Evolutionary conservation across 805 yeast genomes (phyloP).

Genomic region (Lachancea lanzarotensis): DNA sequence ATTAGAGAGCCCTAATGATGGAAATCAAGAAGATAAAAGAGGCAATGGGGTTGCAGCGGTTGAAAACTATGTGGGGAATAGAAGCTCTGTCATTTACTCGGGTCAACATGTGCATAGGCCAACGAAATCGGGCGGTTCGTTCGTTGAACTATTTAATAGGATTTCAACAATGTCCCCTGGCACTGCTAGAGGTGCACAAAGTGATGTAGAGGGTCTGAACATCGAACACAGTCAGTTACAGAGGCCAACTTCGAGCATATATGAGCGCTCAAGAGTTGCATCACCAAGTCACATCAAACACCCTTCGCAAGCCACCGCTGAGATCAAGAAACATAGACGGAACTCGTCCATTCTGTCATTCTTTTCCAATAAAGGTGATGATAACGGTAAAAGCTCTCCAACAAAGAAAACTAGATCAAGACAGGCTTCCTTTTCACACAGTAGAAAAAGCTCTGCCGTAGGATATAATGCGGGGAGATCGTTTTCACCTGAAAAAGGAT

Average conservation of each 20-base stretch:
- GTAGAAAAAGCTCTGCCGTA: conserved; percentile 18
- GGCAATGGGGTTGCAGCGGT: background rate
- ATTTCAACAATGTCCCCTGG: conserved; percentile 23
- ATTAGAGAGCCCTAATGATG: conserved; percentile 5
- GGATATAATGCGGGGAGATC: conserved; percentile 9
- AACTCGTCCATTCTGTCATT: conserved; percentile 56
- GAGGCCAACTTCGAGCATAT: conserved; percentile 41
- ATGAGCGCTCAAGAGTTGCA: conserved; percentile 25
- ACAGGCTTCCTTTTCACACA: conserved; percentile 10
- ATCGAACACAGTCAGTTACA: conserved; percentile 12
- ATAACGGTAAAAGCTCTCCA: conserved; percentile 12
- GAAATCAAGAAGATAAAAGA: background rate
- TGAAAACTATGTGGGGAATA: conserved; percentile 12
- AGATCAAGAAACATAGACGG: conserved; percentile 42
- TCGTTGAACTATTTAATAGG: conserved; percentile 31
- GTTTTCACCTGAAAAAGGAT: conserved; percentile 5
- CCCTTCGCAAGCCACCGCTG: conserved; percentile 19
- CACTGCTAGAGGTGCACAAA: conserved; percentile 2
- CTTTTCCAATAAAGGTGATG: conserved; percentile 23
- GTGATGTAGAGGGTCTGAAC: background rate
- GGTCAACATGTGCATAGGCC: conserved; percentile 21
- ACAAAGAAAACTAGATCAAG: conserved; percentile 9
- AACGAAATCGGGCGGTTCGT: conserved; percentile 30
- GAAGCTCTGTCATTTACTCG: conserved; percentile 18
- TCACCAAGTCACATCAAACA: conserved; percentile 15